Evolutionary conservation across 179 eudicot genomes (phyloP).

Genomic region (Drosera spatulata): DNA sequence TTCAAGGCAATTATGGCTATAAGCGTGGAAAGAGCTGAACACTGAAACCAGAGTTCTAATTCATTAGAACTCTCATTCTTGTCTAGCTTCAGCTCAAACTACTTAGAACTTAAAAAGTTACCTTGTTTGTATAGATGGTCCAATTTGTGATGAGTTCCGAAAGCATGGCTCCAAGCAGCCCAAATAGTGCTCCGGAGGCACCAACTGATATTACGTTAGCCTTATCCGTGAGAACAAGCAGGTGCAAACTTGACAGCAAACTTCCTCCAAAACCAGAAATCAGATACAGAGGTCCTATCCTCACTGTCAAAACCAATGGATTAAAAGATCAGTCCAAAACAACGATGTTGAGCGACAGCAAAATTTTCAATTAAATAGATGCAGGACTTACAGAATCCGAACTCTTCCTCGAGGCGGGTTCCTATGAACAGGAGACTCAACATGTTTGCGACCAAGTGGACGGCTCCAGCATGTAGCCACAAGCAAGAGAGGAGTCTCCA

Average conservation of each 20-base stretch:
- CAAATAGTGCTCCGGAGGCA: slow-evolving; percentile 40
- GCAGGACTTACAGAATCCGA: slow-evolving; percentile 30
- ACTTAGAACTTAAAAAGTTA: not conserved
- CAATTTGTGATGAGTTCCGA: slow-evolving; percentile 41
- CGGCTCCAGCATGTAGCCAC: slow-evolving; percentile 36
- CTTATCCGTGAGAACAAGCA: slow-evolving; percentile 1
- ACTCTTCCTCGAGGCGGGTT: slow-evolving; percentile 28
- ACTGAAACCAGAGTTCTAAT: slow-evolving; percentile 11
- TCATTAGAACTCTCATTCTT: too few species aligned
- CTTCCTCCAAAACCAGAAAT: slow-evolving; percentile 42
- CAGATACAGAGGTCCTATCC: slow-evolving; percentile 31
- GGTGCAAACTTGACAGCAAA: slow-evolving; percentile 21
- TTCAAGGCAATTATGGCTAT: slow-evolving; percentile 17
- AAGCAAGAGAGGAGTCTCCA: slow-evolving; percentile 31
- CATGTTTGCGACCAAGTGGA: slow-evolving; percentile 33
- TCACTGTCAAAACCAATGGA: slow-evolving; percentile 17
- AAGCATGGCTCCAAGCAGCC: slow-evolving; percentile 40
- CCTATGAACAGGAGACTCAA: slow-evolving; percentile 35
- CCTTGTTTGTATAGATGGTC: slow-evolving; percentile 31
- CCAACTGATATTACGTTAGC: slow-evolving; percentile 23
- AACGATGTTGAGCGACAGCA: too few species aligned
- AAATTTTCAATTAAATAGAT: not conserved
- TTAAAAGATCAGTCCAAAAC: not conserved
- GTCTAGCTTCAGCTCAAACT: too few species aligned
- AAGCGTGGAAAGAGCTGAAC: slow-evolving; percentile 26